phyloP scores from a whole-genome alignment of 768 basidiomycete genomes.

The Hygrophoropsis aurantiaca region DNA sequence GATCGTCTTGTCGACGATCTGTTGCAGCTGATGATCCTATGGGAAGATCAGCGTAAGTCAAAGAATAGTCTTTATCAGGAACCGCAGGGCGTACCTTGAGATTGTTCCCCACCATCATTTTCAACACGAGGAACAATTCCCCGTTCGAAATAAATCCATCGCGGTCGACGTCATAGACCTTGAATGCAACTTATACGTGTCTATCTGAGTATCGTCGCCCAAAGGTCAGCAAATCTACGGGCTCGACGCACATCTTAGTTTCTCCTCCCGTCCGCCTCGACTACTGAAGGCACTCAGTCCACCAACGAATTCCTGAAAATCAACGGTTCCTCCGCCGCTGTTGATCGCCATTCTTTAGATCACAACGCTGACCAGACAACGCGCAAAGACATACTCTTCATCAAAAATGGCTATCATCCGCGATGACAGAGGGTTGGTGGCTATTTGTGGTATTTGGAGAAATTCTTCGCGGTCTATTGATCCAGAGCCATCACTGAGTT shows the following conservation, averaged over 20 bases:
- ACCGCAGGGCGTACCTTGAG: constrained; percentile 64
- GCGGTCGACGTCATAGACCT: constrained; percentile 98
- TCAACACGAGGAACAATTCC: constrained; percentile 95
- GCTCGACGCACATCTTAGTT: constrained; percentile 74
- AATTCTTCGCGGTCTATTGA: constrained; percentile 99
- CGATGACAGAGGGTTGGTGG: constrained; percentile 93
- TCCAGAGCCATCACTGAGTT: constrained; percentile 87
- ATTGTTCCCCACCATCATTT: constrained; percentile 99
- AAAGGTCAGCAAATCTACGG: constrained; percentile 6
- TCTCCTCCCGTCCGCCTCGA: constrained; percentile 95
- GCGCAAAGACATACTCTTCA: constrained; percentile 76
- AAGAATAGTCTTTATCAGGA: neutral
- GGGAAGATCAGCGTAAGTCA: neutral
- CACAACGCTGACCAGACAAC: neutral
- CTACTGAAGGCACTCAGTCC: constrained; percentile 97
- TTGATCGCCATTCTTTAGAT: neutral
- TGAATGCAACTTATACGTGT: constrained; percentile 83
- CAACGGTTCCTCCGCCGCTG: constrained; percentile 97
- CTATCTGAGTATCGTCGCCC: neutral
- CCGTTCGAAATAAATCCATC: constrained; percentile 98
- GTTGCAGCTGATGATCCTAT: constrained; percentile 96
- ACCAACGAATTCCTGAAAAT: constrained; percentile 99
- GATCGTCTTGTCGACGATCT: constrained; percentile 99
- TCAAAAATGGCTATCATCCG: constrained; percentile 99
- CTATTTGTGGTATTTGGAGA: constrained; percentile 97